Evolutionary conservation across 495 filamentous ascomycete species (phyloP).

Genomic region (Neurospora tetraspora): DNA sequence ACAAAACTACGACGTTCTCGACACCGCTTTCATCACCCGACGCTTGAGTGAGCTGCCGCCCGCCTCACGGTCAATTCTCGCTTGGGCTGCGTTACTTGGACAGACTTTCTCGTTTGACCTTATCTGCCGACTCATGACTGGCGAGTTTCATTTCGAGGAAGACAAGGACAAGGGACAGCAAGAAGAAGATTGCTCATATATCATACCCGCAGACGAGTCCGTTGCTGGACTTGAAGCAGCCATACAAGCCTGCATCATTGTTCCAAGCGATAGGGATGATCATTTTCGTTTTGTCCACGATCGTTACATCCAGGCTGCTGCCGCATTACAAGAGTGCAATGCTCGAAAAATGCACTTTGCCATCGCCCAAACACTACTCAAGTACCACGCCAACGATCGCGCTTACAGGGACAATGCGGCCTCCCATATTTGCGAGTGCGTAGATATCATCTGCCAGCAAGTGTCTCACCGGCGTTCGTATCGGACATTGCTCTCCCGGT

Average conservation of each 20-base stretch:
- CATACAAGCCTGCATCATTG: constrained; percentile 65
- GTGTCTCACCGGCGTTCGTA: constrained; percentile 52
- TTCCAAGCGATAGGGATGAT: constrained; percentile 70
- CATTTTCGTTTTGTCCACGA: constrained; percentile 70
- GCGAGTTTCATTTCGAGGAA: constrained; percentile 49
- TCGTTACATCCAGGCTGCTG: constrained; percentile 66
- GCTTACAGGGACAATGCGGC: constrained; percentile 56
- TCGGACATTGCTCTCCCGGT: constrained; percentile 62
- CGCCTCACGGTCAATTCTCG: constrained; percentile 63
- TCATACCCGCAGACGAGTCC: constrained; percentile 41
- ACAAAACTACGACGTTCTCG: constrained; percentile 65
- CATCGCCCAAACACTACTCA: constrained; percentile 68
- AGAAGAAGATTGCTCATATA: constrained; percentile 9
- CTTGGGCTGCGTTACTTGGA: constrained; percentile 78
- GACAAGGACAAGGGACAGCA: constrained; percentile 19
- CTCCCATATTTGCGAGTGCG: constrained; percentile 63
- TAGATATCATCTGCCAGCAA: constrained; percentile 58
- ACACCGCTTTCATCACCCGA: constrained; percentile 67
- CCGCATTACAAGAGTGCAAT: constrained; percentile 58
- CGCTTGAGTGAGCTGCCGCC: constrained; percentile 64
- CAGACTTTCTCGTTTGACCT: constrained; percentile 70
- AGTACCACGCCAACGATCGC: constrained; percentile 50
- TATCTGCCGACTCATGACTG: constrained; percentile 64
- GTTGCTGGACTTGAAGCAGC: constrained; percentile 70
- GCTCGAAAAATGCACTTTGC: constrained; percentile 77